These are phyloP conservation scores for Ophiocordyceps unilateralis DNA, from an alignment of 2,329 filamentous ascomycete genomes.

Conservation along the genomic window DNA sequence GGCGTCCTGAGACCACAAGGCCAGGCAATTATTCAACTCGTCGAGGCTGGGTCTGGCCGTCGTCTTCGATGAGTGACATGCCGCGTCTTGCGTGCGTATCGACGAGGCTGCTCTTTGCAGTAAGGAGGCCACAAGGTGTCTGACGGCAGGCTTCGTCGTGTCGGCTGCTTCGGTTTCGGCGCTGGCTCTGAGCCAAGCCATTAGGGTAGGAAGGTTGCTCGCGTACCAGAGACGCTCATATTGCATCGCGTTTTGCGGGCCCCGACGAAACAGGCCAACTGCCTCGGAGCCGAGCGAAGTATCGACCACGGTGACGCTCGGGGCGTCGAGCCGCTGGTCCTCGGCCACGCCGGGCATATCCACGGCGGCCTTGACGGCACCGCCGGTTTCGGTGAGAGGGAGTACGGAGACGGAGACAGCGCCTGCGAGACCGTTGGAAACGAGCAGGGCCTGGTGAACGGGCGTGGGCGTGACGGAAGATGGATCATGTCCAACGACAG, in stretches of 20 bases:
- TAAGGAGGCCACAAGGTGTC: slow-evolving; percentile 48
- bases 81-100: slow-evolving; percentile 31
- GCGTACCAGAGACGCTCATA: slow-evolving; percentile 61
- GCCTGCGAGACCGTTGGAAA: slow-evolving; percentile 56
- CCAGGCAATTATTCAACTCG: slow-evolving; percentile 41
- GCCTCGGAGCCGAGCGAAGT: slow-evolving; percentile 43
- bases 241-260: slow-evolving; percentile 48
- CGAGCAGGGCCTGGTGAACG: slow-evolving; percentile 64
- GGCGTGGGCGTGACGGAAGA: too few species aligned
- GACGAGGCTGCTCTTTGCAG: slow-evolving; percentile 34
- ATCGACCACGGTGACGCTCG: slow-evolving; percentile 41
- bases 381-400: slow-evolving; percentile 18
- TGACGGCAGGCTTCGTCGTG: slow-evolving; percentile 47
- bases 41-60: slow-evolving; percentile 15
- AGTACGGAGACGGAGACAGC: slow-evolving; percentile 35
- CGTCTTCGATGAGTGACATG: background rate
- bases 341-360: slow-evolving; percentile 31
- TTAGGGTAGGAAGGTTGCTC: slow-evolving; percentile 49
- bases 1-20: slow-evolving; percentile 59
- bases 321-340: slow-evolving; percentile 16
- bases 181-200: slow-evolving; percentile 45
- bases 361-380: slow-evolving; percentile 36
- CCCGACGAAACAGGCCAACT: slow-evolving; percentile 49
- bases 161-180: slow-evolving; percentile 19
- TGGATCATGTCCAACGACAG: slow-evolving; percentile 53